phyloP scores from a whole-genome alignment of 2,329 filamentous ascomycete species.

The Cladophialophora carrionii region DNA sequence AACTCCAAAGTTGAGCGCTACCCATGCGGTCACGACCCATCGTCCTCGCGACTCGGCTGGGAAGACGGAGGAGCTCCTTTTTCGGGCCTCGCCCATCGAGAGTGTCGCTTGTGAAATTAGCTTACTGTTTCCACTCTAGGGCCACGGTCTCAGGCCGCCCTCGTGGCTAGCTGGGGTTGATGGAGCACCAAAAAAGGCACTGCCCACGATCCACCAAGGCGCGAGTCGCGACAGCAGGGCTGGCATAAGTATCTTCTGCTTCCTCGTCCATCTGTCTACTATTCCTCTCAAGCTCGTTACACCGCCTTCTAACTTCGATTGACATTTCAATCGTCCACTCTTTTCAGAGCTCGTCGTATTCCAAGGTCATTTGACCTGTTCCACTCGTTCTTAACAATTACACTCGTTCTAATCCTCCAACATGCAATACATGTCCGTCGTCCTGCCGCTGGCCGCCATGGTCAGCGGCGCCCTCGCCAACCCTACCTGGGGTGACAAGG shows the following conservation, averaged over 20 bases:
- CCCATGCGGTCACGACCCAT: conserved; percentile 10
- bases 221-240: conserved; percentile 10
- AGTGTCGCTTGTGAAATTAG: conserved; percentile 29
- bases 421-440: conserved; percentile 35
- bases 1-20: conserved; percentile 8
- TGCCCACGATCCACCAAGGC: conserved; percentile 17
- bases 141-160: conserved; percentile 23
- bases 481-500: conserved; percentile 16
- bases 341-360: conserved; percentile 33
- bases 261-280: conserved; percentile 13
- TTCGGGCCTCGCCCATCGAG: conserved; percentile 14
- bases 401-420: conserved; percentile 14
- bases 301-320: conserved; percentile 30
- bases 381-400: conserved; percentile 34
- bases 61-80: conserved; percentile 17
- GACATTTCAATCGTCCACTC: conserved; percentile 40
- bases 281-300: conserved; percentile 28
- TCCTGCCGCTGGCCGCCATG: conserved; percentile 36
- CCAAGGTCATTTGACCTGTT: conserved; percentile 36
- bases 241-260: conserved; percentile 30
- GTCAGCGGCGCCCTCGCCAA: conserved; percentile 34
- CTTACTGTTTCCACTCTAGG: conserved; percentile 23
- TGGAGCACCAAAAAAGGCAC: conserved; percentile 11
- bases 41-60: conserved; percentile 3
- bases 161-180: conserved; percentile 29